These are phyloP conservation scores for Adansonia rubrostipa DNA, from an alignment of 441 rosid genomes.

Conservation along the genomic window DNA sequence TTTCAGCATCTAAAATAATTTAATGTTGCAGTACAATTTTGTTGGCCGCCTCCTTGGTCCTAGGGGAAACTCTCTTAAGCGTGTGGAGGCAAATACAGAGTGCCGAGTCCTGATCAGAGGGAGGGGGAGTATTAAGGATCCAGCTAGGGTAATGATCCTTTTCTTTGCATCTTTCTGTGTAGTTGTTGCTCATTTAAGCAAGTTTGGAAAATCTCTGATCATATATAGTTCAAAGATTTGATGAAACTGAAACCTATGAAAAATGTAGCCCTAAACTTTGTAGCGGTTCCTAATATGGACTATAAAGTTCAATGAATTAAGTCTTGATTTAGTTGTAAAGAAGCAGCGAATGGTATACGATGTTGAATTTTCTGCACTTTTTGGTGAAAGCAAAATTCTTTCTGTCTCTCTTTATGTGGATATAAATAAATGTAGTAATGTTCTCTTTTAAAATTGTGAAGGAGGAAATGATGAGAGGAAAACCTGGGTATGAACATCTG, in stretches of 20 bases:
- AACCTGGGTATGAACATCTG: constrained; percentile 97
- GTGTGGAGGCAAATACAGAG: constrained; percentile 94
- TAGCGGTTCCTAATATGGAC: not conserved
- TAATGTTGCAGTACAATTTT: constrained; percentile 81
- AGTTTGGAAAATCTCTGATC: not conserved
- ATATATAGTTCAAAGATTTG: not conserved
- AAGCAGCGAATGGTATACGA: not conserved
- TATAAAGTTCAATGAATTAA: not conserved
- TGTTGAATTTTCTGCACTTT: constrained; percentile 4
- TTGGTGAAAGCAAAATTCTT: not conserved
- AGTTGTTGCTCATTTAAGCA: not conserved
- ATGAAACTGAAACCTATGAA: not conserved
- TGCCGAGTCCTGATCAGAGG: constrained; percentile 97
- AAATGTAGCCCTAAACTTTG: not conserved
- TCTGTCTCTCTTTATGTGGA: not conserved
- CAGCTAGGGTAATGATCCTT: constrained; percentile 59
- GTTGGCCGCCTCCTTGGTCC: constrained; percentile 99
- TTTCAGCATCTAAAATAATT: constrained; percentile 30
- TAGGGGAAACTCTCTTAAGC: constrained; percentile 93
- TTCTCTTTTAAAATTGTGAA: constrained; percentile 37
- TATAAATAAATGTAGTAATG: not conserved
- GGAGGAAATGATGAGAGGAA: constrained; percentile 99
- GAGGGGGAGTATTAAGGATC: constrained; percentile 95
- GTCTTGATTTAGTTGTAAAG: not conserved
- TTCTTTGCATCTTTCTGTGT: not conserved